Evolutionary conservation across 192 early-diverging fungal genomes (phyloP).

Genomic region (Podila clonocystis): DNA sequence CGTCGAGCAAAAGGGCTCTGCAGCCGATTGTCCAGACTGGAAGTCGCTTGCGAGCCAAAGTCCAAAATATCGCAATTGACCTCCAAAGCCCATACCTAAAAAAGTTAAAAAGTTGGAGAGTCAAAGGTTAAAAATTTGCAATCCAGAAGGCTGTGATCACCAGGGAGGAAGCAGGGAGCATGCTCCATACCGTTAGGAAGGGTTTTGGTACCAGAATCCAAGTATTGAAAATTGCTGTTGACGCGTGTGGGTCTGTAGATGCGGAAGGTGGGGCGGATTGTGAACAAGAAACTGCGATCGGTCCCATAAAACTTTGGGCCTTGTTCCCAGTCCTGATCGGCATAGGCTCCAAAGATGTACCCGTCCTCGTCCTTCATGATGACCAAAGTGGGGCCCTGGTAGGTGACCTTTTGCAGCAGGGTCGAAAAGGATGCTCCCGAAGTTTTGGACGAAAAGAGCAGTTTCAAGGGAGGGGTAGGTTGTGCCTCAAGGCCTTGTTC

Average conservation of each 20-base stretch:
- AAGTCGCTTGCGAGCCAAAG: constrained; percentile 76
- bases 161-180: neutral
- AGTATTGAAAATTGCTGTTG: constrained; percentile 79
- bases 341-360: constrained; percentile 75
- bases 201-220: constrained; percentile 78
- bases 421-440: constrained; percentile 62
- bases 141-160: neutral
- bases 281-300: constrained; percentile 69
- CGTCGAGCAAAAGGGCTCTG: constrained; percentile 69
- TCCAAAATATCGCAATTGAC: constrained; percentile 78
- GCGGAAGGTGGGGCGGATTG: constrained; percentile 30
- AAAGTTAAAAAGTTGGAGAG: neutral
- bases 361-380: constrained; percentile 64
- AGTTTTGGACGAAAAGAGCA: constrained; percentile 57
- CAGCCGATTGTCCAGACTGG: constrained; percentile 65
- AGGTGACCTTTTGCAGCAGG: constrained; percentile 53
- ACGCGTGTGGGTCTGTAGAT: constrained; percentile 45
- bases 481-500: constrained; percentile 2
- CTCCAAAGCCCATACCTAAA: constrained; percentile 73
- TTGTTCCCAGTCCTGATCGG: constrained; percentile 65
- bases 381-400: constrained; percentile 59
- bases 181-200: constrained; percentile 69
- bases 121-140: neutral
- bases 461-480: constrained; percentile 26
- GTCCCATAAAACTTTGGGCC: constrained; percentile 71